These are phyloP conservation scores for Flaveria bidentis DNA, from an alignment of 129 eudicot genomes.

Conservation along the genomic window DNA sequence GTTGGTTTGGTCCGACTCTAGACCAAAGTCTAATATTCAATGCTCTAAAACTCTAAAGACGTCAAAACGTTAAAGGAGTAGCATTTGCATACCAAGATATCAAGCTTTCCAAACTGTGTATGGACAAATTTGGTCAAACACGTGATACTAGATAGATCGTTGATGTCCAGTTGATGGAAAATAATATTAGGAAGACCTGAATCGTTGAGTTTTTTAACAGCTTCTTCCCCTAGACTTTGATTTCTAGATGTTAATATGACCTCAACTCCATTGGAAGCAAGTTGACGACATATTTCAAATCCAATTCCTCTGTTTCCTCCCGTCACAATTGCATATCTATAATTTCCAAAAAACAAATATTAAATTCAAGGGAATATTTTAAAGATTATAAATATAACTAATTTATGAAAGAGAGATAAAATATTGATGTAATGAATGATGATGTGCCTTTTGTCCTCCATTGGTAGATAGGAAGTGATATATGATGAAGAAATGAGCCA, in stretches of 20 bases:
- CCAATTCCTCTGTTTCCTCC: constrained; percentile 28
- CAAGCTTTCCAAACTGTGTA: constrained; percentile 1
- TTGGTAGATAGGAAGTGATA: too few relatives aligned
- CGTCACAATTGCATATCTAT: constrained; percentile 16
- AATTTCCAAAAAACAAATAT: background rate
- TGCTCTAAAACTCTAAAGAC: background rate
- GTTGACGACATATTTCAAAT: constrained; percentile 25
- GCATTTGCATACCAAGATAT: background rate
- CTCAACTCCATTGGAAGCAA: constrained; percentile 8
- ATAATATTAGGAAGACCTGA: constrained; percentile 2
- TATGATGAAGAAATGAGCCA: too few relatives aligned
- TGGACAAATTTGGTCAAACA: background rate
- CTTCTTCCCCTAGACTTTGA: constrained; percentile 16
- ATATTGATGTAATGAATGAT: too few relatives aligned
- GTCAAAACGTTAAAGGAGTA: background rate
- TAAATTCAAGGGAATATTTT: background rate
- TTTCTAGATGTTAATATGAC: constrained; percentile 28
- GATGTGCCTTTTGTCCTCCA: too few relatives aligned
- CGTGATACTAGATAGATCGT: background rate
- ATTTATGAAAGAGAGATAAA: too few relatives aligned
- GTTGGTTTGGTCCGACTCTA: too few relatives aligned
- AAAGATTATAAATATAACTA: too few relatives aligned
- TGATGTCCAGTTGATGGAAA: constrained; percentile 25
- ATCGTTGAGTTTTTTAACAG: background rate
- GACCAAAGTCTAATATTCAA: background rate